Evolutionary conservation across 352 stramenopile species (phyloP).

Genomic region (Globisporangium carolinianum): DNA sequence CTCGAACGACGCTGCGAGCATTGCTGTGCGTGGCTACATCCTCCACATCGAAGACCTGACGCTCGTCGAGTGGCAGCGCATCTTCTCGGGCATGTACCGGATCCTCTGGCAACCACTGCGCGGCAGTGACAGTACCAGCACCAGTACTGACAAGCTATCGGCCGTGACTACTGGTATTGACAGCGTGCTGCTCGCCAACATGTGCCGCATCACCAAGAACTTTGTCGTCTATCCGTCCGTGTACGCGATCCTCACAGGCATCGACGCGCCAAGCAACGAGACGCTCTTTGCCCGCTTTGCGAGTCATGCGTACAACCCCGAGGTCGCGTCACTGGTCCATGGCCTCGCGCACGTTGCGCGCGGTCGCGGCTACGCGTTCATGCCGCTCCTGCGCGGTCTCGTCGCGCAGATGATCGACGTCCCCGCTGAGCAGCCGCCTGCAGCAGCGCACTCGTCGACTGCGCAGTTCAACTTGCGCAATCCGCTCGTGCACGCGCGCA

Average conservation of each 20-base stretch:
- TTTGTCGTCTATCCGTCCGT: constrained; percentile 61
- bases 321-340: constrained; percentile 54
- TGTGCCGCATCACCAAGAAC: constrained; percentile 67
- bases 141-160: background rate
- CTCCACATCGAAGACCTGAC: constrained; percentile 62
- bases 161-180: constrained; percentile 20
- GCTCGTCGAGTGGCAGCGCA: constrained; percentile 53
- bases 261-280: constrained; percentile 24
- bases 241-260: constrained; percentile 40
- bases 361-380: constrained; percentile 29
- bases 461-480: constrained; percentile 33
- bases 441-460: constrained; percentile 33
- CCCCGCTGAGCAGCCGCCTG: constrained; percentile 14
- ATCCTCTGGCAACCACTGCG: constrained; percentile 28
- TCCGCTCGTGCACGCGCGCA: constrained; percentile 34
- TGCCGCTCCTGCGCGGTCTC: constrained; percentile 45
- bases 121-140: background rate
- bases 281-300: constrained; percentile 43
- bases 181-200: constrained; percentile 50
- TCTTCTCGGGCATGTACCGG: constrained; percentile 55
- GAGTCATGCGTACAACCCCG: constrained; percentile 49
- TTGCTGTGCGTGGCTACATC: constrained; percentile 50
- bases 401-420: constrained; percentile 40
- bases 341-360: constrained; percentile 62
- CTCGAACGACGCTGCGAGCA: constrained; percentile 15